Evolutionary conservation across 2,329 filamentous ascomycete genomes (phyloP), one percentile per base, ranked within the genome.

Genomic region (Bertia moriformis): DNA sequence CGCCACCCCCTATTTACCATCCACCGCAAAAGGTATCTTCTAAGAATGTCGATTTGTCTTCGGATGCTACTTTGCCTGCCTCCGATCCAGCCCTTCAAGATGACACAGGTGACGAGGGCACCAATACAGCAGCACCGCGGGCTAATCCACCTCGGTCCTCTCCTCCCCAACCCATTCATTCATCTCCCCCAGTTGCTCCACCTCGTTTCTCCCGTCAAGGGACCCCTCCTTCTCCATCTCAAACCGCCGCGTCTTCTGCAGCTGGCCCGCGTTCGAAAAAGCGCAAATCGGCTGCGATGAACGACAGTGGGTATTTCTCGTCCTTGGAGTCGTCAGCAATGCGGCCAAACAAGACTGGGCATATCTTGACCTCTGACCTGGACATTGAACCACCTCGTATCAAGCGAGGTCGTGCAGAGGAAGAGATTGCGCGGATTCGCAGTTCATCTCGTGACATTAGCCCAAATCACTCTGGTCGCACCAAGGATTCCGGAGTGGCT

Each of bases 251-350:
- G 29, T 78, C 78, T 15, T 83, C 83, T n/a, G 69, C 69, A 33
- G 62, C 66, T 38, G 10, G 12, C 17, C 32, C 32, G 17, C 76
- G 75, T 39, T 73, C 77, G 29, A 78, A 80, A 47, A 85, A 84
- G 60, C 79, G 83, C 47, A 89, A 86, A 56, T 75, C 83, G 50
- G 73, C 73, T 19, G 80, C 82, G 12, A 80, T 93, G 65, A 85
- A 83, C 51, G 91, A 98, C 58, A 96, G 89, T 54, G 91, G 91
- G 30, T 98, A 96, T 59, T 94, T 93, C 55, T 96, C 91, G 1
- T 95, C 88, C 0, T 70, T 96, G 14, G 88, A 95, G 49, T 96
- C 91, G 2, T 96, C 91, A 0, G 86, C 72, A 13, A 72, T 85
- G 55, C 75, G 89, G 42, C 78, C 82, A 37, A 76, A 78, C 45